Evolutionary conservation across 2,329 filamentous ascomycete genomes (phyloP), one percentile per base, ranked within the genome.

Genomic region (Fusarium goolgardi): DNA sequence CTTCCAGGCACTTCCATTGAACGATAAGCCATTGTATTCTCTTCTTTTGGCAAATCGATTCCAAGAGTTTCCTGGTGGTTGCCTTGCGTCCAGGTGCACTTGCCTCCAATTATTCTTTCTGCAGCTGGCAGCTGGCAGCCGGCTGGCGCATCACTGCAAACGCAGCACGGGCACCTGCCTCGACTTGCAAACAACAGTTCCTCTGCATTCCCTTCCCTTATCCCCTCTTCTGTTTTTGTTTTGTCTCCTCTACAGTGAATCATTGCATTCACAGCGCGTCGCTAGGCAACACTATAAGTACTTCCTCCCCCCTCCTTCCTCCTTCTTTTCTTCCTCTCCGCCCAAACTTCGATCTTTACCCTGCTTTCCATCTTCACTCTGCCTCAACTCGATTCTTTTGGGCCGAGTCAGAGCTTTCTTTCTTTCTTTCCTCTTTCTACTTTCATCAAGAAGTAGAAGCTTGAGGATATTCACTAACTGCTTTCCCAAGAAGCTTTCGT

Each of bases 391-490:
- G 5, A 25, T 27, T 60, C 23, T 12, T 37, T 40, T 41, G 55
- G 62, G 44, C 25, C 40, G 34, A 41, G n/a, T 20, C 21, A 39
- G 37, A 43, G 21, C 20, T 29, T 29, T 18, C n/a, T 21, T 35
- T 31, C 32, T 35, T 49, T 41, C 25, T 13, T 46, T 40, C 25
- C 39, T 65, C 35, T 20, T 41, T 63, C 39, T 31, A 54, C 21
- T 41, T 44, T 60, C 35, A 18, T 6, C 34, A 34, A 41, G 65
- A 58, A 59, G 59, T 41, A 70, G 50, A 55, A 70, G 27, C 65
- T 31, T 57, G n/a, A 51, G 61, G 65, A 57, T 68, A 59, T 59
- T 21, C 25, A 35, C 55, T 54, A 52, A 68, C 35, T 46, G 40
- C 55, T 44, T 25, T 31, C 25, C 54, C 34, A 47, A 37, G 47